phyloP scores from a whole-genome alignment of 2,329 filamentous ascomycete genomes.

The Sarocladium strictum region DNA sequence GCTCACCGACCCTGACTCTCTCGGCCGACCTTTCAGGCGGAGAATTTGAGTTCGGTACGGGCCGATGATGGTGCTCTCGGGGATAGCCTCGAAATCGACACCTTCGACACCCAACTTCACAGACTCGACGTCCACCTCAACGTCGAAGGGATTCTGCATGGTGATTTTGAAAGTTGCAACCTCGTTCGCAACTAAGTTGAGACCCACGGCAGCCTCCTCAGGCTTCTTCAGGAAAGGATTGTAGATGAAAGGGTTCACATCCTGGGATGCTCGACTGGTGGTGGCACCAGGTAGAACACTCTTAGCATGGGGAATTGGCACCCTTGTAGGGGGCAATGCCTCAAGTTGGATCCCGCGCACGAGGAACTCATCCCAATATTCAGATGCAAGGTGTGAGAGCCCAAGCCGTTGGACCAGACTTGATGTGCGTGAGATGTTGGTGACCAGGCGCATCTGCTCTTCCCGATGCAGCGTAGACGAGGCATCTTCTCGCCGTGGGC shows the following conservation, averaged over 20 bases:
- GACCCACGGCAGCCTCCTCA: constrained; percentile 54
- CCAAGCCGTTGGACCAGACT: constrained; percentile 72
- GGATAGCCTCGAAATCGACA: constrained; percentile 60
- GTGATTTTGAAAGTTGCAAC: constrained; percentile 72
- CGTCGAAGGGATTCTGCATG: constrained; percentile 89
- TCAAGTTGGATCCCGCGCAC: constrained; percentile 72
- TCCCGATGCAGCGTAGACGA: constrained; percentile 68
- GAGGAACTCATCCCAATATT: constrained; percentile 97
- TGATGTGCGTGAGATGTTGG: constrained; percentile 81
- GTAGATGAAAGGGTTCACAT: constrained; percentile 84
- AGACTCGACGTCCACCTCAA: constrained; percentile 84
- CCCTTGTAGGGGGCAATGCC: constrained; percentile 50
- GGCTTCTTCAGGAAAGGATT: constrained; percentile 78
- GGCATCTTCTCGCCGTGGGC: constrained; percentile 60
- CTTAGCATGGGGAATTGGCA: constrained; percentile 60
- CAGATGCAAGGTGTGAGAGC: constrained; percentile 61
- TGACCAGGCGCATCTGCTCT: constrained; percentile 78
- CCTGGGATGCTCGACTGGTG: constrained; percentile 47
- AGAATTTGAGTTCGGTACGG: constrained; percentile 80
- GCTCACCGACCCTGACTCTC: constrained; percentile 59
- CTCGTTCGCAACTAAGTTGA: constrained; percentile 72
- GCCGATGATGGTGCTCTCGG: constrained; percentile 63
- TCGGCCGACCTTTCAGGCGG: constrained; percentile 63
- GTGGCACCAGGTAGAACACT: constrained; percentile 46
- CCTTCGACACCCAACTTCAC: constrained; percentile 71